These are phyloP conservation scores for Pseudocercospora vitis DNA, from an alignment of 2,329 filamentous ascomycete species.

Conservation along the genomic window DNA sequence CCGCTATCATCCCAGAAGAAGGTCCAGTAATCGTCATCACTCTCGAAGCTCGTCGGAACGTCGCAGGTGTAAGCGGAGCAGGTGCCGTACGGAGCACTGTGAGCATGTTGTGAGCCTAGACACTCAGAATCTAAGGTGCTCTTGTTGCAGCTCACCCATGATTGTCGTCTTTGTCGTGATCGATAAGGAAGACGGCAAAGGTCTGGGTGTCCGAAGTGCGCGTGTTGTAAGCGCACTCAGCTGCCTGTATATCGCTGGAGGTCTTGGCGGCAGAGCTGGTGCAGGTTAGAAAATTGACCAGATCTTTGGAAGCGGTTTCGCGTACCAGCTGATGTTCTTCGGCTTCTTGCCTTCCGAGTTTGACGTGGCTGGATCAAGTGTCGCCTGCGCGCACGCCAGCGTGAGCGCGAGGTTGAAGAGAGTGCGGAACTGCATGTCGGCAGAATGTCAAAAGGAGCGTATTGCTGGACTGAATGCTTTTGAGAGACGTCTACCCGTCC, in stretches of 20 bases:
- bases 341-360: slow-evolving; percentile 43
- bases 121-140: too few relatives aligned
- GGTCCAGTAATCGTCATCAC: slow-evolving; percentile 45
- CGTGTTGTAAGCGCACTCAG: slow-evolving; percentile 47
- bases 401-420: slow-evolving; percentile 21
- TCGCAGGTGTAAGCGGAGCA: slow-evolving; percentile 49
- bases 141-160: too few relatives aligned
- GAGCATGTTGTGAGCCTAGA: too few relatives aligned
- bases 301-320: neutral
- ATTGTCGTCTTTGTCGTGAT: slow-evolving; percentile 48
- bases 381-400: slow-evolving; percentile 15
- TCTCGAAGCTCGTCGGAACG: slow-evolving; percentile 29
- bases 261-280: slow-evolving; percentile 35
- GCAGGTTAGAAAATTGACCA: neutral
- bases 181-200: slow-evolving; percentile 45
- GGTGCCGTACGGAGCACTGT: slow-evolving; percentile 51
- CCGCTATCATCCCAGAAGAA: slow-evolving; percentile 41
- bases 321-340: slow-evolving; percentile 28
- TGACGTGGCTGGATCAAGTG: neutral
- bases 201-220: slow-evolving; percentile 41
- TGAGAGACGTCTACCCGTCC: neutral
- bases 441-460: neutral
- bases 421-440: slow-evolving; percentile 21
- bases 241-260: slow-evolving; percentile 44
- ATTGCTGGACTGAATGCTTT: neutral